A percentile compares a stretch with the other conserved stretches of the same genome.
These are phyloP conservation scores for Candida odintsovae DNA, from an alignment of 805 yeast species.

Conservation along the genomic window DNA sequence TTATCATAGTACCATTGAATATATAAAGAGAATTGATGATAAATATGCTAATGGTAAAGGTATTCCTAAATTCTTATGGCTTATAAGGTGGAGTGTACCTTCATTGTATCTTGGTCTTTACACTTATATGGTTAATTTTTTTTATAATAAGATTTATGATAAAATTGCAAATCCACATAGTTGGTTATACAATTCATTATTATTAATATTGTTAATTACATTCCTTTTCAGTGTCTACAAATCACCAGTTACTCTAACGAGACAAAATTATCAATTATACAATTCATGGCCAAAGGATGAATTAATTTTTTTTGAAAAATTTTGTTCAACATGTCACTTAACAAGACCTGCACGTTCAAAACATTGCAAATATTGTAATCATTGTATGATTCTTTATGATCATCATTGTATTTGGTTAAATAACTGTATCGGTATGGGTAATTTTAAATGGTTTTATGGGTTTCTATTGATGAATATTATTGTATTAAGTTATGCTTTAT, in stretches of 20 bases:
- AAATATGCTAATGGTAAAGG: not conserved
- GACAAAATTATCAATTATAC: not conserved
- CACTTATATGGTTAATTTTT: constrained; percentile 8
- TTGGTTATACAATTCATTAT: constrained; percentile 9
- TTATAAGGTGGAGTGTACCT: constrained; percentile 18
- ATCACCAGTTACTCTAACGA: constrained; percentile 7
- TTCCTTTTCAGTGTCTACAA: constrained; percentile 12
- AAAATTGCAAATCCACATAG: constrained; percentile 15
- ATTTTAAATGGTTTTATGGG: constrained; percentile 53
- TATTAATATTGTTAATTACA: constrained; percentile 3
- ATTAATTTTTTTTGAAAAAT: constrained; percentile 16
- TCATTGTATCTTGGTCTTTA: constrained; percentile 12
- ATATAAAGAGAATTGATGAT: not conserved
- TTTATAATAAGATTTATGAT: constrained; percentile 9
- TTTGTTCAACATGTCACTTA: constrained; percentile 52
- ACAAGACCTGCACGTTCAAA: constrained; percentile 68
- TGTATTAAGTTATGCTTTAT: constrained; percentile 40
- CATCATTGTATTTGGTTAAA: constrained; percentile 73
- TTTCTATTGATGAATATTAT: constrained; percentile 47
- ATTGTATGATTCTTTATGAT: constrained; percentile 60
- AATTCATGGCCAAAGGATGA: constrained; percentile 12
- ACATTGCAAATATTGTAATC: constrained; percentile 66
- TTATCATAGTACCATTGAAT: not conserved
- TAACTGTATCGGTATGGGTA: constrained; percentile 67
- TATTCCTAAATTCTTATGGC: not conserved